Evolutionary conservation across 345 rosid genomes (phyloP).

Genomic region (Corchorus olitorius): DNA sequence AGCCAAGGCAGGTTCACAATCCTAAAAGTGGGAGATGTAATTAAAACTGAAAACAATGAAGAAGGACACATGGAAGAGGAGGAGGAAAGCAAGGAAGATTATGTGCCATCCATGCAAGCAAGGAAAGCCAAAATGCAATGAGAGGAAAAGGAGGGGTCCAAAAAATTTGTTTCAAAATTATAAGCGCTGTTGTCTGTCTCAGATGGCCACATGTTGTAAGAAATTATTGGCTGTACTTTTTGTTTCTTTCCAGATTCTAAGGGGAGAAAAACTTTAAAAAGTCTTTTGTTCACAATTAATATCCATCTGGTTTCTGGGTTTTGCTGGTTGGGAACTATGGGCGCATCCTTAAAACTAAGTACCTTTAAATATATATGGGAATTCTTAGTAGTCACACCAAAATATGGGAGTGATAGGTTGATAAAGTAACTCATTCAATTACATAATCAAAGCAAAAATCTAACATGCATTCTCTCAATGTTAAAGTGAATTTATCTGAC

Average conservation of each 20-base stretch:
- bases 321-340: neutral
- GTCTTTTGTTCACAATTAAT: neutral
- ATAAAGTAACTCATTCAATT: too few relatives aligned
- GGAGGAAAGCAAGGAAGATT: neutral
- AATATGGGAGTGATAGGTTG: too few relatives aligned
- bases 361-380: too few relatives aligned
- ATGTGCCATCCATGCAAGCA: neutral
- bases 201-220: neutral
- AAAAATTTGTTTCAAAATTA: neutral
- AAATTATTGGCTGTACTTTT: neutral
- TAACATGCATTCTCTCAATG: too few relatives aligned
- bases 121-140: neutral
- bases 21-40: neutral
- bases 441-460: too few relatives aligned
- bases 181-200: neutral
- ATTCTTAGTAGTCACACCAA: too few relatives aligned
- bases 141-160: neutral
- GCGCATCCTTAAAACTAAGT: neutral
- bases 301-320: neutral
- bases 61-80: neutral
- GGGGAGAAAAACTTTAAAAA: neutral
- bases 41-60: neutral
- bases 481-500: too few relatives aligned
- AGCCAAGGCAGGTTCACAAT: neutral
- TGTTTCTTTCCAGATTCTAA: neutral